These are phyloP conservation scores for Ophiostoma triangulosporum DNA, from an alignment of 2,329 filamentous ascomycete genomes.

Conservation along the genomic window DNA sequence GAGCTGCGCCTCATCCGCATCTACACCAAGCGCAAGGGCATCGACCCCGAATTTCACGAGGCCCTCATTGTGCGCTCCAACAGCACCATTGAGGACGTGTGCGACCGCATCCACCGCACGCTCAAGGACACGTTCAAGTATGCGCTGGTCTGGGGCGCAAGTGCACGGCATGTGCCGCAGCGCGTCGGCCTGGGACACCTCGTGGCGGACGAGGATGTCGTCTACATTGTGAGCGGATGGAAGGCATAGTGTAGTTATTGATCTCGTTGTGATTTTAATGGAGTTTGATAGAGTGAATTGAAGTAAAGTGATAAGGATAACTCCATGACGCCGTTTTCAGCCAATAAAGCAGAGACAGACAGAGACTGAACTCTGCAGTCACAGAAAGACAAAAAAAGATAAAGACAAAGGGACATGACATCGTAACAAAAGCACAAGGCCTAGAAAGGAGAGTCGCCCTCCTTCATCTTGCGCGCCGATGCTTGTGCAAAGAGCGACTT, in stretches of 20 bases:
- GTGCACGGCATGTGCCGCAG: conserved; percentile 88
- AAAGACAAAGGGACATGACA: not conserved
- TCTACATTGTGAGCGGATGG: conserved; percentile 53
- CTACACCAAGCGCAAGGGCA: conserved; percentile 93
- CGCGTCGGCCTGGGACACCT: conserved; percentile 74
- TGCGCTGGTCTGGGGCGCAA: conserved; percentile 93
- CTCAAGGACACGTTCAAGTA: conserved; percentile 99
- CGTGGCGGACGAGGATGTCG: conserved; percentile 58
- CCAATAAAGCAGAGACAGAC: too few relatives aligned
- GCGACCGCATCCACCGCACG: conserved; percentile 83
- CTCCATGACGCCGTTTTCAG: too few relatives aligned
- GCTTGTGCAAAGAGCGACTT: conserved; percentile 55
- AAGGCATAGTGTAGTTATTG: conserved; percentile 37
- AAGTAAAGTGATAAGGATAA: not conserved
- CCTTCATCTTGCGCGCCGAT: conserved; percentile 45
- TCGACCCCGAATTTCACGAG: conserved; percentile 79
- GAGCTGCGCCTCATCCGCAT: conserved; percentile 81
- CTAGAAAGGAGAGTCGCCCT: conserved; percentile 19
- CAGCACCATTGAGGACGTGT: conserved; percentile 90
- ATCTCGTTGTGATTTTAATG: too few relatives aligned
- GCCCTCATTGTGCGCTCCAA: conserved; percentile 84
- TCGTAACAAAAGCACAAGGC: not conserved
- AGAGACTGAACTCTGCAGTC: too few relatives aligned
- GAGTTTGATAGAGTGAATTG: too few relatives aligned
- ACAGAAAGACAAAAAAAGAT: not conserved